Evolutionary conservation across 176 grass and related monocot genomes (phyloP).

Genomic region (Carex myosuroides): DNA sequence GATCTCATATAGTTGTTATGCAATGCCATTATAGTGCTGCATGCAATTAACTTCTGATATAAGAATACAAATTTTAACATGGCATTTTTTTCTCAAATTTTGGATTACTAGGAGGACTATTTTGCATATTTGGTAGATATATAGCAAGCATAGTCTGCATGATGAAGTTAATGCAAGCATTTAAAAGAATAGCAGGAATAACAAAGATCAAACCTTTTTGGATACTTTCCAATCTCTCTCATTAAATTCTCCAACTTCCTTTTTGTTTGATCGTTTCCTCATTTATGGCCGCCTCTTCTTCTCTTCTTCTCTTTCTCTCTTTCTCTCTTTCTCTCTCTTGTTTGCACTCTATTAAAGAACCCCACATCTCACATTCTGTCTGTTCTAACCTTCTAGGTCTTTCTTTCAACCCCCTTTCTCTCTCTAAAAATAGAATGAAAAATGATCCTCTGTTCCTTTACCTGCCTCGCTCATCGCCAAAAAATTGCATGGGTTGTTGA

Average conservation of each 20-base stretch:
- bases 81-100: neutral
- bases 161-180: constrained; percentile 20
- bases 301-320: neutral
- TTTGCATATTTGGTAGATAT: neutral
- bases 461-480: neutral
- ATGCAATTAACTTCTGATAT: neutral
- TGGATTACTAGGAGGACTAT: neutral
- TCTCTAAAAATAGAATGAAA: neutral
- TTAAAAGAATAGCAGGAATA: constrained; percentile 26
- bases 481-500: too few relatives aligned
- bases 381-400: neutral
- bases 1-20: neutral
- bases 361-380: constrained; percentile 21
- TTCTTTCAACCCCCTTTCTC: neutral
- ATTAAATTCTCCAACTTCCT: constrained; percentile 67
- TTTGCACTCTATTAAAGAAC: constrained; percentile 29
- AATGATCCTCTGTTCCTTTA: neutral
- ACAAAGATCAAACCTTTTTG: constrained; percentile 21
- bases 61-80: neutral
- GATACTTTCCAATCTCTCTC: constrained; percentile 23
- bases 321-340: neutral
- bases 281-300: constrained; percentile 26
- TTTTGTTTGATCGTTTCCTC: constrained; percentile 43
- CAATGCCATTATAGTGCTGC: neutral
- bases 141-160: neutral